Evolutionary conservation across 2,329 filamentous ascomycete species (phyloP).

Genomic region (Furcasterigmium furcatum): DNA sequence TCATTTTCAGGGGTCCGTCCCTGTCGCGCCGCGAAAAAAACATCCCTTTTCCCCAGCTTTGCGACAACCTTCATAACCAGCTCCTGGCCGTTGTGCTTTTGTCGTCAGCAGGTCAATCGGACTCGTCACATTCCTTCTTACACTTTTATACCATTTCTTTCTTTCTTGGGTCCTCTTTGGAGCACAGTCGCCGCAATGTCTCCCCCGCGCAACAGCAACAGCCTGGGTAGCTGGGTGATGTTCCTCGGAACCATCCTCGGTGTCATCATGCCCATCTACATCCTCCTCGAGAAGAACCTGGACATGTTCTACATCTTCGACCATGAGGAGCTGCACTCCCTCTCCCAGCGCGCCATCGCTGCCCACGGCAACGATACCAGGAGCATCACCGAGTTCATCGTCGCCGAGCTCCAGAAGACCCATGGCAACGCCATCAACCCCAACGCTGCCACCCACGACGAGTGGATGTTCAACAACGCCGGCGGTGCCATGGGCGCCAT

Average conservation of each 20-base stretch:
- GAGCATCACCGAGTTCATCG: slow-evolving; percentile 66
- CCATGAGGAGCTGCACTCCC: slow-evolving; percentile 62
- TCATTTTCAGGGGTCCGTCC: no score
- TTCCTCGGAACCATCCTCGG: slow-evolving; percentile 52
- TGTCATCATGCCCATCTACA: slow-evolving; percentile 49
- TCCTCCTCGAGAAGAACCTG: slow-evolving; percentile 55
- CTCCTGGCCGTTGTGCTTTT: neutral
- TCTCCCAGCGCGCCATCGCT: slow-evolving; percentile 63
- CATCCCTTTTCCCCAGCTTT: neutral
- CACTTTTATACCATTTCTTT: neutral
- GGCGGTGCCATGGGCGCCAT: slow-evolving; percentile 89
- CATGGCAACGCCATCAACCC: slow-evolving; percentile 57
- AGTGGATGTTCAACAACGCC: slow-evolving; percentile 92
- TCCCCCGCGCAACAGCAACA: slow-evolving; percentile 1
- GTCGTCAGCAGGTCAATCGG: neutral
- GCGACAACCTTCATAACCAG: neutral
- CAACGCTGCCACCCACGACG: slow-evolving; percentile 67
- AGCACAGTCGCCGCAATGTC: neutral
- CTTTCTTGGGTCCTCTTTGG: no score
- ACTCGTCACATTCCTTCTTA: slow-evolving; percentile 1
- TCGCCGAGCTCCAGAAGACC: slow-evolving; percentile 59
- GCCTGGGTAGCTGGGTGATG: slow-evolving; percentile 35
- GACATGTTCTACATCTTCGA: slow-evolving; percentile 74
- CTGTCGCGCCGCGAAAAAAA: neutral
- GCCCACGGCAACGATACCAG: slow-evolving; percentile 73